Conservation (phyloP, 352 stramenopile genomes). For the Pythium grandisporangium region DNA sequence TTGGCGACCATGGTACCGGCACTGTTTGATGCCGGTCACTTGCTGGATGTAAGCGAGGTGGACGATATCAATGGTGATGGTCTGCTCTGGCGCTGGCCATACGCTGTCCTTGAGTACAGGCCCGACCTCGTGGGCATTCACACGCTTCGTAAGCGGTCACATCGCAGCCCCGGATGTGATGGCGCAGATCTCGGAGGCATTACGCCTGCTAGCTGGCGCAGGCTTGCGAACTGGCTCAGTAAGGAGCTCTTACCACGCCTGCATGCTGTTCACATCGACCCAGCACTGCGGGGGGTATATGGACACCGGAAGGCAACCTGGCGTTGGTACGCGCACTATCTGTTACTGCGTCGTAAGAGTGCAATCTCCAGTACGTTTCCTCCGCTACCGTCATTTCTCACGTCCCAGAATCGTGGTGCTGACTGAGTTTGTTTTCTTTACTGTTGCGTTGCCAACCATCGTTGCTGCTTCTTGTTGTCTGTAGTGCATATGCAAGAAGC, state of each 20-base stretch:
- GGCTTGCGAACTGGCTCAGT: constrained; percentile 52
- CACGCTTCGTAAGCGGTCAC: constrained; percentile 23
- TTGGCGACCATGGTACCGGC: constrained; percentile 21
- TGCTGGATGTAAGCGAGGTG: constrained; percentile 50
- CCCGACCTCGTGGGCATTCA: constrained; percentile 37
- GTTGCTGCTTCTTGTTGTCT: constrained; percentile 23
- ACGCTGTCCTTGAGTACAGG: constrained; percentile 68
- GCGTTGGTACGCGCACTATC: constrained; percentile 78
- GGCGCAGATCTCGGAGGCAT: too few species aligned
- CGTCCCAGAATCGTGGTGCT: too few species aligned
- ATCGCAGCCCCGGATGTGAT: too few species aligned
- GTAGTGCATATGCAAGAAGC: constrained; percentile 60
- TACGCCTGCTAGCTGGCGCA: constrained; percentile 34
- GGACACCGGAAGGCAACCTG: constrained; percentile 57
- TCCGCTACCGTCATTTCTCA: too few species aligned
- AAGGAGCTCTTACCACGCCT: constrained; percentile 44
- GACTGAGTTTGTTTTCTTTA: too few species aligned
- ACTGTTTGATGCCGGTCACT: constrained; percentile 37
- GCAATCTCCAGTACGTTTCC: constrained; percentile 53
- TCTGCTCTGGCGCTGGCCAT: constrained; percentile 77
- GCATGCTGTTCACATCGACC: constrained; percentile 43
- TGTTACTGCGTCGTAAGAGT: constrained; percentile 54
- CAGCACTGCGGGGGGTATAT: constrained; percentile 32
- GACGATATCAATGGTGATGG: constrained; percentile 58
- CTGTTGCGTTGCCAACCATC: neutral